phyloP scores from a whole-genome alignment of 176 grass and related monocot species.

The Oryza glaberrima region DNA sequence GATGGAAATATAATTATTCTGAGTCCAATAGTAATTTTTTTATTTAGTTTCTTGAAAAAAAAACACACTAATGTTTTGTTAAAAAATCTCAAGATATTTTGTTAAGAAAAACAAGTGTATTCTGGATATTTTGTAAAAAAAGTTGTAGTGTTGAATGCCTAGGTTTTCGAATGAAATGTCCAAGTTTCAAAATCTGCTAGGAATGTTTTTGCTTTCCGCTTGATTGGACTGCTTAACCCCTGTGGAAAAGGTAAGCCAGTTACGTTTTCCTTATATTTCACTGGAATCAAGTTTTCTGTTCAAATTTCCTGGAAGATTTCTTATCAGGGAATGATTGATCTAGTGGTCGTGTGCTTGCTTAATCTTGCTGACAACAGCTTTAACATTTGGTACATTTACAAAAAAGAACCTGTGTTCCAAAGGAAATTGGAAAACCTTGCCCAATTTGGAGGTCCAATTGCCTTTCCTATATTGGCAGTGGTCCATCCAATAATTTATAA shows the following conservation, averaged over 20 bases:
- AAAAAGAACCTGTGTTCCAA: neutral
- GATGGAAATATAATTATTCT: neutral
- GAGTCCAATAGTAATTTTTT: neutral
- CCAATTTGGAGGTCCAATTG: neutral
- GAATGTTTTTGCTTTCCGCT: neutral
- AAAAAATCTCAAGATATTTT: neutral
- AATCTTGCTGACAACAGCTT: neutral
- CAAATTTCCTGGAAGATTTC: neutral
- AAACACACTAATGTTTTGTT: neutral
- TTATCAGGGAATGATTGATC: neutral
- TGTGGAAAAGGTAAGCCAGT: neutral
- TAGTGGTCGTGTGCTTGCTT: neutral
- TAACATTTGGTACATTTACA: neutral
- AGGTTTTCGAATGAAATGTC: constrained; percentile 19
- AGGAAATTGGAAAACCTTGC: neutral
- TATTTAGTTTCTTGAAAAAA: neutral
- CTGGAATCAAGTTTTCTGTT: neutral
- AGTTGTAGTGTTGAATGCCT: neutral
- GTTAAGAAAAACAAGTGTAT: constrained; percentile 9
- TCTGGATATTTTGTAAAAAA: constrained; percentile 12
- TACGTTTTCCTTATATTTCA: constrained; percentile 1
- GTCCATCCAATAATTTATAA: constrained; percentile 11
- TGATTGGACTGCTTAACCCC: neutral
- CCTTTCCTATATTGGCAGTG: neutral
- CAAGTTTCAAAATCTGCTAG: neutral